Base-by-base conservation (phyloP, 768 basidiomycete species). In the Leccinum subgranulosum region DNA sequence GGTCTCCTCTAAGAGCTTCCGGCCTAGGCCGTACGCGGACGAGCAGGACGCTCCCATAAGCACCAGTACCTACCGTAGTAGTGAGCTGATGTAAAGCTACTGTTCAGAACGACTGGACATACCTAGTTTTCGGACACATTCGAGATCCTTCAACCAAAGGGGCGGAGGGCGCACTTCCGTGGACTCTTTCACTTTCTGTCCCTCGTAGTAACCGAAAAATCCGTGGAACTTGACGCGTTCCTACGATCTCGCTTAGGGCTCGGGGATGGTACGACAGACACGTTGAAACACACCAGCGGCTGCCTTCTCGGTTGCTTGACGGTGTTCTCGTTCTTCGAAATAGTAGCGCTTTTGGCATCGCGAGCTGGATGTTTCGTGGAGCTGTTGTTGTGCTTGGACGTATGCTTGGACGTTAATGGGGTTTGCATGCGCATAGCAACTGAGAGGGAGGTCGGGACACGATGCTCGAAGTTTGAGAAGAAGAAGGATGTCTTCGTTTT, bases 61-160 rank as follows among this genome's bases (percentile, higher is more conserved):
- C 65, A 15, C 83, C 81, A 14, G 65, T 63, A 10, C 81, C 80
- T 82, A 25, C 36, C 53, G 5, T 34, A 25, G 3, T 15, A 23
- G 50, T 69, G 57, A 54, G 50, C 11, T 33, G 19, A 50, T 12
- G 25, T 50, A 21, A n/a, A 28, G 23, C 8, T n/a, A 28, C 15
- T 14, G 15, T 36, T 15, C n/a, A 36, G 27, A 6, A 29, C 48
- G 8, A 10, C 48, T 41, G 7, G 2, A 27, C 56, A 19, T 64
- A 75, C 80, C 80, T 63, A 82, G 66, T 23, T 69, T 70, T 31
- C 71, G 74, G 27, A 76, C 47, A 45, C 76, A 79, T 61, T 81
- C 76, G 19, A 82, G 61, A 52, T 81, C 78, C 14, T 58, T 60
- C 9, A 81, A 56, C 14, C 54, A 57, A 15, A 80, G 64, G 0